These are phyloP conservation scores for Biancaea sappan DNA, from an alignment of 306 rosid genomes.

Conservation along the genomic window DNA sequence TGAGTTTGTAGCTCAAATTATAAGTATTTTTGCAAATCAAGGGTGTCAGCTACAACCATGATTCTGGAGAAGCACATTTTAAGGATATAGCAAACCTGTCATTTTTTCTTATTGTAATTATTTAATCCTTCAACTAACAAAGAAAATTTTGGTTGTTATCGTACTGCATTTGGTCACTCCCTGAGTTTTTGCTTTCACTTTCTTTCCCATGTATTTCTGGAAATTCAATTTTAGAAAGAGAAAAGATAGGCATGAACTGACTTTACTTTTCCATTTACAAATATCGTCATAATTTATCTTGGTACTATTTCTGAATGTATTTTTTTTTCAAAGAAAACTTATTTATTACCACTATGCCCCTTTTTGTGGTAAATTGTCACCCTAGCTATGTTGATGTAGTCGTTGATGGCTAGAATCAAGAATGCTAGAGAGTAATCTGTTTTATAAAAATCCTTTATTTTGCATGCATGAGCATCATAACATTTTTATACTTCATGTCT, in stretches of 20 bases:
- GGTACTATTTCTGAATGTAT: neutral
- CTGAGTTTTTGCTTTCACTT: neutral
- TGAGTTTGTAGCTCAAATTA: slow-evolving; percentile 6
- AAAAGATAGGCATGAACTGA: neutral
- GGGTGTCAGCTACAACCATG: neutral
- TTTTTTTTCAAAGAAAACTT: neutral
- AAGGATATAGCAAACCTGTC: neutral
- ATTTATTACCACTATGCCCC: neutral
- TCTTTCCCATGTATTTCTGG: neutral
- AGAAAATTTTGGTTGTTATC: neutral
- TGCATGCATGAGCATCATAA: neutral
- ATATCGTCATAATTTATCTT: neutral
- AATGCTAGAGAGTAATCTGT: neutral
- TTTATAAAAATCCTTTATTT: neutral
- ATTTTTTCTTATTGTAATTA: neutral
- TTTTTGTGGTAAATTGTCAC: neutral
- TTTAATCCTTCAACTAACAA: neutral
- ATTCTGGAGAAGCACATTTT: slow-evolving; percentile 20
- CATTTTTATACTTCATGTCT: neutral
- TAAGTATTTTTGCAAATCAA: neutral
- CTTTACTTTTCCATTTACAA: neutral
- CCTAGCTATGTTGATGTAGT: neutral
- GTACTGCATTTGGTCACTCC: neutral
- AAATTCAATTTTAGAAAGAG: neutral
- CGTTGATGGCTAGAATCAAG: neutral